Conservation (phyloP, 208 protist species). For the Crithidia brevicula region DNA sequence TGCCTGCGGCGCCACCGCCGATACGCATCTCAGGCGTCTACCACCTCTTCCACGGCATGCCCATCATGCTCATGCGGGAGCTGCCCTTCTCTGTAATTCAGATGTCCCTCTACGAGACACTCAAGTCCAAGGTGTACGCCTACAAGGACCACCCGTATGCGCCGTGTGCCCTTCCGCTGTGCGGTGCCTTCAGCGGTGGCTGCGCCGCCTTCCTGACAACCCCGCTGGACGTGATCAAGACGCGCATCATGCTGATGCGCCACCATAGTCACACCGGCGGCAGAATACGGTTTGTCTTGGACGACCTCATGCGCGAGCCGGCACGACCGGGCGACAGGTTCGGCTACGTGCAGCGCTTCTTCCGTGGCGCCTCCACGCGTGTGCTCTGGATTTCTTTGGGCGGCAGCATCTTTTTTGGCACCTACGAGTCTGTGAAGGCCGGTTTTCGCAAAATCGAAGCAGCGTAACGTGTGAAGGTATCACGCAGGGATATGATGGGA, state of each 20-base stretch:
- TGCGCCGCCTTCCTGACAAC: constrained; percentile 90
- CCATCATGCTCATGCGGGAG: constrained; percentile 86
- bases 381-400: constrained; percentile 93
- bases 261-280: constrained; percentile 12
- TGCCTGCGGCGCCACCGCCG: neutral
- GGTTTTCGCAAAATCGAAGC: constrained; percentile 12
- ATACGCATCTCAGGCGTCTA: constrained; percentile 50
- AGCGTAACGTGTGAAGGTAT: too few relatives aligned
- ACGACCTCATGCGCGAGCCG: constrained; percentile 57
- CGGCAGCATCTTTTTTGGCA: constrained; percentile 92
- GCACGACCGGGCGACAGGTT: constrained; percentile 64
- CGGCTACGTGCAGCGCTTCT: constrained; percentile 79
- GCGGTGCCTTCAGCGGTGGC: constrained; percentile 85
- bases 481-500: too few relatives aligned
- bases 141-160: constrained; percentile 41
- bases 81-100: constrained; percentile 93
- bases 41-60: constrained; percentile 81
- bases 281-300: constrained; percentile 42
- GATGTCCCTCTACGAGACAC: constrained; percentile 91
- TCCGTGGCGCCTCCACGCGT: constrained; percentile 82
- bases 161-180: constrained; percentile 54
- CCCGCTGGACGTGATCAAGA: constrained; percentile 93
- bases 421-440: constrained; percentile 78
- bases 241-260: constrained; percentile 90
- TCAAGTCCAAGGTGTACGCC: constrained; percentile 56